A percentile compares a stretch with the other conserved stretches of the same genome.
phyloP scores from a whole-genome alignment of 2,329 filamentous ascomycete genomes.

The Exophiala viscosa region DNA sequence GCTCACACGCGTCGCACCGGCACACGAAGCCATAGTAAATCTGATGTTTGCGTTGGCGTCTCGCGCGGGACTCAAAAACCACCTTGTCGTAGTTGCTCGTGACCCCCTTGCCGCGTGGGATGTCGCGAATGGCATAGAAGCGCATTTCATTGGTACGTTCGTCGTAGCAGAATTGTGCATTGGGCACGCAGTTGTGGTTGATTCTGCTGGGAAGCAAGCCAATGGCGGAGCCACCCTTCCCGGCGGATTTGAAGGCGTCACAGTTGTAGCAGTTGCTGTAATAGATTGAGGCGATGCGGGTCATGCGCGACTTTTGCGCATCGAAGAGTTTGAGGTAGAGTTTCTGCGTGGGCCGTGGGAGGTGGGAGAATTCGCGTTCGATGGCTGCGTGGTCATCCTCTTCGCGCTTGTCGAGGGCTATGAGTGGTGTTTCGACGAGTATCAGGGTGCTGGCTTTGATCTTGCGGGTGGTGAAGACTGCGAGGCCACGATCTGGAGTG shows the following conservation, averaged over 20 bases:
- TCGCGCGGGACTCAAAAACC: constrained; percentile 11
- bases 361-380: constrained; percentile 12
- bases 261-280: constrained; percentile 28
- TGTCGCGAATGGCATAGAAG: constrained; percentile 24
- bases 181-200: constrained; percentile 27
- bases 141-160: constrained; percentile 13
- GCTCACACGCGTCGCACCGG: constrained; percentile 24
- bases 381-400: constrained; percentile 13
- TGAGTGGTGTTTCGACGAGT: constrained; percentile 20
- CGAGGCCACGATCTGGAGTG: constrained; percentile 23
- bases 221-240: constrained; percentile 22
- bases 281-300: constrained; percentile 22
- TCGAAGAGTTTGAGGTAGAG: constrained; percentile 22
- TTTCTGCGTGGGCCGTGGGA: constrained; percentile 14
- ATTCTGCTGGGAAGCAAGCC: constrained; percentile 21
- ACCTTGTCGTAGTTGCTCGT: constrained; percentile 23
- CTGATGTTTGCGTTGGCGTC: constrained; percentile 16
- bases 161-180: constrained; percentile 25
- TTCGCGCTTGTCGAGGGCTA: constrained; percentile 19
- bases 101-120: constrained; percentile 24
- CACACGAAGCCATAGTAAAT: constrained; percentile 27
- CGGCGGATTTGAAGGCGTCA: constrained; percentile 8
- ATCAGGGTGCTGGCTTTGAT: constrained; percentile 26
- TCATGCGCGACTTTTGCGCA: constrained; percentile 23
- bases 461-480: constrained; percentile 20